Percentiles rank a stretch among this genome's conserved stretches.
Evolutionary conservation across 371 early-diverging fungal genomes (phyloP).

Genomic region (Actinomucor elegans): DNA sequence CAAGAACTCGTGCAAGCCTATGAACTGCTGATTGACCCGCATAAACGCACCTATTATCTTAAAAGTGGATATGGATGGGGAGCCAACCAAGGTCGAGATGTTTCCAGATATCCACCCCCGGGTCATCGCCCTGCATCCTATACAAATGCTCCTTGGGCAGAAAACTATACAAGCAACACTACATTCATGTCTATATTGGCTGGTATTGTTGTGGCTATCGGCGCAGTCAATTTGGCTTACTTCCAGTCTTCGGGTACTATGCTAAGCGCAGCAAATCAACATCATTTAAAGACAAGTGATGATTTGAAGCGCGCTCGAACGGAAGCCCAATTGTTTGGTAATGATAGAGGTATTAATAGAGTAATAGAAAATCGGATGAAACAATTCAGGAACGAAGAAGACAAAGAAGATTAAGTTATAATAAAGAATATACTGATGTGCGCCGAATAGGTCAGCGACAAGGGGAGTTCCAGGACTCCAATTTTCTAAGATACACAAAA

Average conservation of each 20-base stretch:
- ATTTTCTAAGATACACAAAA: too few species aligned
- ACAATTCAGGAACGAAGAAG: constrained; percentile 16
- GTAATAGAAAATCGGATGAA: constrained; percentile 36
- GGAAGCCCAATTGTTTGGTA: constrained; percentile 43
- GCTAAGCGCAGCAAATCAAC: constrained; percentile 32
- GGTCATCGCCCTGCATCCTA: constrained; percentile 14
- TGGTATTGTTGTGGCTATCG: constrained; percentile 24
- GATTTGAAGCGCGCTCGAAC: constrained; percentile 43
- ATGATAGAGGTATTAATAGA: constrained; percentile 39
- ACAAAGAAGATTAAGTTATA: too few species aligned
- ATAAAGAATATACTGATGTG: too few species aligned
- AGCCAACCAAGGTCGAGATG: neutral
- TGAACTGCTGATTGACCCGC: constrained; percentile 32
- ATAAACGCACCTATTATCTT: constrained; percentile 18
- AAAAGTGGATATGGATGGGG: constrained; percentile 39
- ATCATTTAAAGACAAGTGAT: constrained; percentile 31
- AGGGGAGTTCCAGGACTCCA: too few species aligned
- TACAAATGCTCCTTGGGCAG: constrained; percentile 18
- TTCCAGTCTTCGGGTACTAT: constrained; percentile 28
- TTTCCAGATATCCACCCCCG: neutral
- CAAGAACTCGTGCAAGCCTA: constrained; percentile 39
- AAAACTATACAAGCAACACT: constrained; percentile 31
- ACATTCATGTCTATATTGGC: constrained; percentile 37
- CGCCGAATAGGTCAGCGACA: too few species aligned
- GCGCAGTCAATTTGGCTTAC: constrained; percentile 22